Evolutionary conservation across 352 stramenopile species (phyloP), one percentile per base, ranked within the genome.

Genomic region (Phytopythium litorale): DNA sequence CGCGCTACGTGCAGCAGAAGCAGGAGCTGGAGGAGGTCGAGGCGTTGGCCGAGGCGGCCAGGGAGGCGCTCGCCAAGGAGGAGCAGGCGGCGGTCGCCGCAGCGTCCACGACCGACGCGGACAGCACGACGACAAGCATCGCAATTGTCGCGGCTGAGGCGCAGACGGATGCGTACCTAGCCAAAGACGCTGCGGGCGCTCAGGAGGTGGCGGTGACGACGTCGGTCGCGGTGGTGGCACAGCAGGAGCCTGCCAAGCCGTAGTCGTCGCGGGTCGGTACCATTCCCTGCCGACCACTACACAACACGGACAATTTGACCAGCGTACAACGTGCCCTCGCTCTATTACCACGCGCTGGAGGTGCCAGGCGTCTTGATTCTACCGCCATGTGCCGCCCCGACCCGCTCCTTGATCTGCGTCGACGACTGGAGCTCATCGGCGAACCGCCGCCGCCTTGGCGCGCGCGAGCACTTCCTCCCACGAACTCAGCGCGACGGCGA

Each of bases 401-500:
- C 0, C 35, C 23, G 12, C 12, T 19, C 33, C 12, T 32, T 37
- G 28, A 15, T 45, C 38, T 45, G 38, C 42, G 42, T 25, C 42
- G 21, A 12, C 42, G 21, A 12, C 35, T 25, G 7, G 4, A 12
- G 4, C 33, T 58, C 40, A 60, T 40, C 40, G 37, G 23, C 50
- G 69, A 7, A 78, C 25, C 25, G 63, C 21, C 25, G 63, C 21
- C 28, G 51, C 35, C 54, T 79, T 80, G 56, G 55, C 71, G 35
- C 68, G 72, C 42, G 45, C 38, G 2, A 82, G 65, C 58, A 84
- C 67, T 46, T 87, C 70, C 28, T 88, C 76, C 50, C 76, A 80
- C 4, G 83, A 87, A 57, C 71, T 88, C 56, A 92, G 76, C 37
- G 75, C 65, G 33, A 89, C 60, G 19, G 85, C 74, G 43, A 83